Evolutionary conservation across 805 yeast genomes (phyloP).

Genomic region (Hanseniaspora thailandica): DNA sequence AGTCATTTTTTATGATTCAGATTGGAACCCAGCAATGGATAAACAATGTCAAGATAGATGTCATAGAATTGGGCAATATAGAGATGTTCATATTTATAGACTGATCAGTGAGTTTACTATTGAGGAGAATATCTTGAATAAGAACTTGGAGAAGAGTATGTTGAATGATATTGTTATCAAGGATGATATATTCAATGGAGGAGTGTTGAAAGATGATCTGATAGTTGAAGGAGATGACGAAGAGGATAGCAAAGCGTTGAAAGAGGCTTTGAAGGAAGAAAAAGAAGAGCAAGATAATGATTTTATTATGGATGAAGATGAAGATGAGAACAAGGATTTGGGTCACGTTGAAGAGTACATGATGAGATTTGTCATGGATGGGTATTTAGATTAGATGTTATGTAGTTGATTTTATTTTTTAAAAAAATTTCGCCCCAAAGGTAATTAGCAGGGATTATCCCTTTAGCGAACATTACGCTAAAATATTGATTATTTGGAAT

Average conservation of each 20-base stretch:
- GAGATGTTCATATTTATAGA: constrained; percentile 95
- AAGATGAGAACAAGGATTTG: constrained; percentile 31
- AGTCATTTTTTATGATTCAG: constrained; percentile 93
- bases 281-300: constrained; percentile 54
- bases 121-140: constrained; percentile 83
- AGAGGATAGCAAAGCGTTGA: constrained; percentile 75
- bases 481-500: no score
- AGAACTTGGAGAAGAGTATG: constrained; percentile 89
- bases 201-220: constrained; percentile 80
- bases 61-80: constrained; percentile 95
- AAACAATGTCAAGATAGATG: constrained; percentile 98
- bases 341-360: constrained; percentile 93
- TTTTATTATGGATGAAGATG: constrained; percentile 76
- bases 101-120: constrained; percentile 93
- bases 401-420: no score
- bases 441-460: no score
- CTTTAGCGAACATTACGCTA: no score
- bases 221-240: constrained; percentile 65
- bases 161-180: constrained; percentile 91
- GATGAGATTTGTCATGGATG: constrained; percentile 81
- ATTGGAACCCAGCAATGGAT: constrained; percentile 99
- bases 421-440: no score
- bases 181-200: constrained; percentile 97
- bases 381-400: constrained; percentile 29
- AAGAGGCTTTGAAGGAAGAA: constrained; percentile 59